These are phyloP conservation scores for Coniochaeta sp. DNA, from an alignment of 2,329 filamentous ascomycete genomes.

Conservation along the genomic window DNA sequence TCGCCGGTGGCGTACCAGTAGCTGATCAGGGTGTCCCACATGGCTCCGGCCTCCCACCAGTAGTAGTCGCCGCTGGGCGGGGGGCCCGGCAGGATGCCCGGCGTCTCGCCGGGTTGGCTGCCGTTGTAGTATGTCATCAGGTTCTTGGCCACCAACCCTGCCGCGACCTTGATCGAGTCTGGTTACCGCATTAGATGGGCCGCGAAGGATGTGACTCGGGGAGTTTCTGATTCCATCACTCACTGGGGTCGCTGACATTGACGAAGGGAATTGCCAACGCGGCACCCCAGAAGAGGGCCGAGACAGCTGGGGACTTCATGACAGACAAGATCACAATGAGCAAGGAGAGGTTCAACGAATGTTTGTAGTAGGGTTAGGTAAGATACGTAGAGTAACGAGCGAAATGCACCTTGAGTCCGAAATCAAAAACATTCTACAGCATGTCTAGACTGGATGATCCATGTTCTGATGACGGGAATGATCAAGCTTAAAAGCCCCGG, in stretches of 20 bases:
- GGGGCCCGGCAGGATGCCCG: conserved; percentile 22
- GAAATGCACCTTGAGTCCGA: neutral
- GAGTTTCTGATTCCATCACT: neutral
- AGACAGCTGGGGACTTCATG: neutral
- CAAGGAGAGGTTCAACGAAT: neutral
- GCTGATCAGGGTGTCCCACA: conserved; percentile 28
- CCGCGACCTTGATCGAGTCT: neutral
- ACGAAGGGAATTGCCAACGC: neutral
- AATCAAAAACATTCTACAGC: neutral
- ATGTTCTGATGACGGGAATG: neutral
- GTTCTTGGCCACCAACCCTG: conserved; percentile 17
- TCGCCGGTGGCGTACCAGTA: conserved; percentile 37
- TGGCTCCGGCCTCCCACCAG: conserved; percentile 23
- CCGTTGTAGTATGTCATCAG: conserved; percentile 23
- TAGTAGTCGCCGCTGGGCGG: conserved; percentile 25
- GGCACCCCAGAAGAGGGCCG: neutral
- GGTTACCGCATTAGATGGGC: neutral
- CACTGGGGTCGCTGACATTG: neutral
- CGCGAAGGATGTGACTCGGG: neutral
- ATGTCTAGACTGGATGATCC: neutral
- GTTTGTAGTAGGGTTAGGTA: too few relatives aligned
- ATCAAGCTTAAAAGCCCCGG: neutral
- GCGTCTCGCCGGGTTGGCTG: conserved; percentile 18
- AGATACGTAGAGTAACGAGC: neutral
- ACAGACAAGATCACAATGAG: neutral